Evolutionary conservation across 805 yeast species (phyloP), one percentile per base, ranked within the genome.

Genomic region (Wickerhamomyces xylosicus): DNA sequence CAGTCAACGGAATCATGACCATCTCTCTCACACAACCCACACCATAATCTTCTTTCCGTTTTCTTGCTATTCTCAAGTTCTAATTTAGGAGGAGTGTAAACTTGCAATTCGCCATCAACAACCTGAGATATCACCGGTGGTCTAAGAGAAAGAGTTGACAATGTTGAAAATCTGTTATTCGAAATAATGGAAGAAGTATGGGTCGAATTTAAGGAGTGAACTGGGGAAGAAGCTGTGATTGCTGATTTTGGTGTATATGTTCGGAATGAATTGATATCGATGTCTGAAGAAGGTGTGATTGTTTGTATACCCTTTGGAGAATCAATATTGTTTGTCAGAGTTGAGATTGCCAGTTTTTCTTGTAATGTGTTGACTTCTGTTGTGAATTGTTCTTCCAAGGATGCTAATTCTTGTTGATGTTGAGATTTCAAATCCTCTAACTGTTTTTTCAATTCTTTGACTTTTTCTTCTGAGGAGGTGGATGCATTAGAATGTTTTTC

Each of bases 1-100:
- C 98, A 90, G 40, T 86, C 86, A 22, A 79, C 66, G 46, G 92
- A 82, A 36, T 77, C 79, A 54, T 90, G 98, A 1, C 97, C 98
- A 34, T 75, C 78, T 39, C 85, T 66, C 57, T 90, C 97, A 62
- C 98, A 90, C 38, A 86, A 65, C 0, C 95, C 95, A 62, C 98
- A 90, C 95, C 96, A 90, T 45, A 74, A 69, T 20, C 63, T 63
- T 34, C 89, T 69, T 2, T 95, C 95, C 9, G 25, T 21, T 10
- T 21, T 21, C 25, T n/a, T n/a, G n/a, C n/a, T n/a, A 2, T 75
- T 76, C 0, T 87, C 67, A 1, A 89, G 82, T 54, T 85, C 92
- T 13, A 59, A 53, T 17, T 49, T 54, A 4, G 63, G 61, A 0
- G 85, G 82, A 31, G 61, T 56, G 41, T 72, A 75, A 1, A 77